Evolutionary conservation across 164 flowering plant genomes (phyloP).

Genomic region (Vitis riparia): DNA sequence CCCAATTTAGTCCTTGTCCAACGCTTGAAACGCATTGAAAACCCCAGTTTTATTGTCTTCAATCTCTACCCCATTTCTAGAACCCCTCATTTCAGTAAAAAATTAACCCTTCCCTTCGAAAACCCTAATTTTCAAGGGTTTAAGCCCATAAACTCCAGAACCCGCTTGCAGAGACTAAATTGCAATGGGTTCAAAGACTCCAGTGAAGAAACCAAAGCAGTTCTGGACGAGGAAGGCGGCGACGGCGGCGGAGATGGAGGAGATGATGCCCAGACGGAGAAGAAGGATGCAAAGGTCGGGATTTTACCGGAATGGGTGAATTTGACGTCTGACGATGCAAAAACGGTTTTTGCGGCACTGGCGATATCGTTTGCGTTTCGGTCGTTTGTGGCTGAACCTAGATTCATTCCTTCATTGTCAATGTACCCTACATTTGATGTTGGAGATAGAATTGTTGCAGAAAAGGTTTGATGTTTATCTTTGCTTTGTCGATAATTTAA

Average conservation of each 20-base stretch:
- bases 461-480: conserved; percentile 58
- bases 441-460: conserved; percentile 93
- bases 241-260: conserved; percentile 52
- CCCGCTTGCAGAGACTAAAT: conserved; percentile 20
- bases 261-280: conserved; percentile 34
- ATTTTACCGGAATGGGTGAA: conserved; percentile 76
- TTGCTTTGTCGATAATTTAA: not conserved
- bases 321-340: conserved; percentile 73
- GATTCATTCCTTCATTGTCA: conserved; percentile 94
- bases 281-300: conserved; percentile 29
- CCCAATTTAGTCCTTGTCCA: conserved; percentile 16
- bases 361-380: conserved; percentile 86
- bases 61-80: conserved; percentile 16
- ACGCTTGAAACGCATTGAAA: conserved; percentile 18
- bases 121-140: conserved; percentile 17
- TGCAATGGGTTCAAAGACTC: conserved; percentile 52
- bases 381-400: conserved; percentile 87
- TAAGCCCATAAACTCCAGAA: conserved; percentile 12
- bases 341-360: conserved; percentile 77
- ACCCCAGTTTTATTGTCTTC: conserved; percentile 17
- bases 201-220: conserved; percentile 47
- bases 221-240: conserved; percentile 40
- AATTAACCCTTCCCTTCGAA: conserved; percentile 14
- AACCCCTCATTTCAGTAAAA: conserved; percentile 12
- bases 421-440: conserved; percentile 99